Evolutionary conservation across 495 filamentous ascomycete genomes (phyloP), one percentile per base, ranked within the genome.

Genomic region (Trichodelitschia bisporula): DNA sequence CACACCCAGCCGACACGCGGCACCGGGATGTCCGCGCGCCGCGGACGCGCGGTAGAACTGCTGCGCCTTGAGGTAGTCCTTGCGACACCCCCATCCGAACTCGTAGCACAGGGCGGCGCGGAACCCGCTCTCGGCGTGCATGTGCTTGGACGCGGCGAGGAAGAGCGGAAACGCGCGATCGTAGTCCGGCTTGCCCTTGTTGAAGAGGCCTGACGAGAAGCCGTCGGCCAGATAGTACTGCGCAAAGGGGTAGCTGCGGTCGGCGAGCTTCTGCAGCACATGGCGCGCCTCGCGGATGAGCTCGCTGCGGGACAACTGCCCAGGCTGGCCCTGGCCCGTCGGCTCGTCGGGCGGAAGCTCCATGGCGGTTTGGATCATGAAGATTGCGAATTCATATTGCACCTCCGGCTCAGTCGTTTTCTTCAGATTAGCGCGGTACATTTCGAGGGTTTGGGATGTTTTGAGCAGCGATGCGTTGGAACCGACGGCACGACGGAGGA

Each of bases 201-300:
- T 80, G 52, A 99, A 95, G 13, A 99, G 56, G 4, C 86, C 89
- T 10, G 84, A 92, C 1, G 79, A 75, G 48, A 76, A 93, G 2
- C 84, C 86, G 44, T 99, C 86, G 23, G 64, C 86, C 9, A 99
- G 66, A 45, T 92, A 92, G 55, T 99, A 99, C 50, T 99, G 86
- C 2, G 89, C 89, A 42, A 90, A 92, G 4, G 84, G 84, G 49
- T 84, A 90, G 36, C 77, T 74, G 39, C 71, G 70, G 47, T 84
- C 80, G 15, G 78, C 59, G 24, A 93, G 61, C 35, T 73, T 72
- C 48, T 80, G 77, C 27, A 99, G 56, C 43, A 95, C 91, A 28
- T 72, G 66, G 44, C 73, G 71, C 13, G 86, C 79, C 58, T 95
- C 89, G n/a, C 66, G 62, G 11, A 90, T 51, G 23, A 93, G 61